Percentiles rank a stretch among this genome's conserved stretches.
phyloP scores from a whole-genome alignment of 768 basidiomycete genomes.

The Trametes villosa region DNA sequence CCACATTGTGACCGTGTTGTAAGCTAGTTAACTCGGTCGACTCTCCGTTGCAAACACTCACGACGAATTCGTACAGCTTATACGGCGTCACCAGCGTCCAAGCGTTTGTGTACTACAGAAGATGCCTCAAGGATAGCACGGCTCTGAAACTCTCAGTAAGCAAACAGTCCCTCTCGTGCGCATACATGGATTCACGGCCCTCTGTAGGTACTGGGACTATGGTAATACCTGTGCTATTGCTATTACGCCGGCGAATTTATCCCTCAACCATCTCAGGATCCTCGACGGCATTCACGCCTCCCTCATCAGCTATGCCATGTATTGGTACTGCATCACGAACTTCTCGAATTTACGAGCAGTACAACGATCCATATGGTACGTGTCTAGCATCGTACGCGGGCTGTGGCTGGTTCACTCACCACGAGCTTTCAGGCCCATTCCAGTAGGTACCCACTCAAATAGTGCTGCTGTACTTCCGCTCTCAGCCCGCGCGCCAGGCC shows the following conservation, averaged over 20 bases:
- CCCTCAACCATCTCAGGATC: neutral
- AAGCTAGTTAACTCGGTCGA: neutral
- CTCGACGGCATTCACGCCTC: conserved; percentile 3
- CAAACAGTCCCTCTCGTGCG: neutral
- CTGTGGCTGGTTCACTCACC: neutral
- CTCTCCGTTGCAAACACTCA: neutral
- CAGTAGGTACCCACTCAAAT: neutral
- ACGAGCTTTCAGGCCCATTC: neutral
- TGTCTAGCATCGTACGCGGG: neutral
- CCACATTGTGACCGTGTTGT: conserved; percentile 22
- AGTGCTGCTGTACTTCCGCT: neutral
- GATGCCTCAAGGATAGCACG: neutral
- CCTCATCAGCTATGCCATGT: conserved; percentile 5
- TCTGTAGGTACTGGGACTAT: conserved; percentile 1
- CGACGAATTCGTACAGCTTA: neutral
- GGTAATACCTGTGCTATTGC: neutral
- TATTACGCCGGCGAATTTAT: no score
- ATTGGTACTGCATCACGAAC: conserved; percentile 6
- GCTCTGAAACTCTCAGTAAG: neutral
- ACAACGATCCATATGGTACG: conserved; percentile 7
- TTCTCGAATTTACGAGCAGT: conserved; percentile 4
- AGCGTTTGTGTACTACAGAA: conserved; percentile 7
- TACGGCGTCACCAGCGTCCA: conserved; percentile 17
- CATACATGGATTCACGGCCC: neutral
- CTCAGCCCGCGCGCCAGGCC: neutral